A percentile compares a stretch with the other conserved stretches of the same genome.
Evolutionary conservation across 192 early-diverging fungal genomes (phyloP).

Genomic region (Rhizoclosmatium sp.): DNA sequence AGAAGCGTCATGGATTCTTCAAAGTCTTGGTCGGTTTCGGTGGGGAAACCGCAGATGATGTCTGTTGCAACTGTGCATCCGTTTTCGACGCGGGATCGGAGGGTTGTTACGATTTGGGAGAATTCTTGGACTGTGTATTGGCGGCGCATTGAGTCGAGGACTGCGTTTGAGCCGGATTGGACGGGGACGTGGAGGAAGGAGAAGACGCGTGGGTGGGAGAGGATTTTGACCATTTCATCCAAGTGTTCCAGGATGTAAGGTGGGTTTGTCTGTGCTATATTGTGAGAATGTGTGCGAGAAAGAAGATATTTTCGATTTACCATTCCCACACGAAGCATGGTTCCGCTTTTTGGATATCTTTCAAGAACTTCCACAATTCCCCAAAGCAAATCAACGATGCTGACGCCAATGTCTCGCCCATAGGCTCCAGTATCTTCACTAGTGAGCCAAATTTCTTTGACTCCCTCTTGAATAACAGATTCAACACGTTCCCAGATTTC

Average conservation of each 20-base stretch:
- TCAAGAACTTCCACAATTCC: slow-evolving; percentile 57
- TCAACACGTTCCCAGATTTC: slow-evolving; percentile 60
- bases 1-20: slow-evolving; percentile 58
- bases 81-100: slow-evolving; percentile 40
- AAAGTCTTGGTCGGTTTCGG: slow-evolving; percentile 61
- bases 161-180: slow-evolving; percentile 57
- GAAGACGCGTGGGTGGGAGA: slow-evolving; percentile 64
- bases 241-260: slow-evolving; percentile 69
- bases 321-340: slow-evolving; percentile 67
- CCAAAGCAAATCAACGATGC: slow-evolving; percentile 57
- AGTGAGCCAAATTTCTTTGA: slow-evolving; percentile 69
- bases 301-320: neutral
- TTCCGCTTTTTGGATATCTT: slow-evolving; percentile 28
- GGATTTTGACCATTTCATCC: slow-evolving; percentile 54
- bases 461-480: slow-evolving; percentile 59
- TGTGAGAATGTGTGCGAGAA: neutral
- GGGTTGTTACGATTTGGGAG: slow-evolving; percentile 44
- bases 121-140: slow-evolving; percentile 61
- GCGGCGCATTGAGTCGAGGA: slow-evolving; percentile 61
- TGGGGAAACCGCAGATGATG: slow-evolving; percentile 69
- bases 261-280: slow-evolving; percentile 55
- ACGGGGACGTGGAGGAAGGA: slow-evolving; percentile 68
- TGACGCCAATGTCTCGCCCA: slow-evolving; percentile 57
- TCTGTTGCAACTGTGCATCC: slow-evolving; percentile 63
- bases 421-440: slow-evolving; percentile 68